These are phyloP conservation scores for Aspergillus glaucus DNA, from an alignment of 2,329 filamentous ascomycete species.

Conservation along the genomic window DNA sequence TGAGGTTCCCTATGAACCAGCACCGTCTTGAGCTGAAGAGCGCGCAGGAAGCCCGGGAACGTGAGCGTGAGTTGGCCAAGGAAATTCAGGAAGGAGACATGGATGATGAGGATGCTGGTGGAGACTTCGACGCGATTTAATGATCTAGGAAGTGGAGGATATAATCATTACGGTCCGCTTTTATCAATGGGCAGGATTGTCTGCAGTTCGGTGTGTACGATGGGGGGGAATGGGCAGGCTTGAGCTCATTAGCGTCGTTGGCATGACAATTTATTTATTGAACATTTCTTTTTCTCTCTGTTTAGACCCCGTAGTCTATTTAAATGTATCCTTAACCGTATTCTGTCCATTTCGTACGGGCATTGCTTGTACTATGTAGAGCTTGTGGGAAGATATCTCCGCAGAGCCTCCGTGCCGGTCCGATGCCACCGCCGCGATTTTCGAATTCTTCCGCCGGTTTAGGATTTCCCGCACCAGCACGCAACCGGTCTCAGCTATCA, in stretches of 20 bases:
- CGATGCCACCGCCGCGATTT: slow-evolving; percentile 9
- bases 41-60: slow-evolving; percentile 93
- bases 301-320: slow-evolving; percentile 3
- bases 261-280: slow-evolving; percentile 20
- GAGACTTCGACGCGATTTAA: slow-evolving; percentile 95
- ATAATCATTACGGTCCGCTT: slow-evolving; percentile 16
- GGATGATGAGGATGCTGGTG: slow-evolving; percentile 91
- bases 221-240: slow-evolving; percentile 17
- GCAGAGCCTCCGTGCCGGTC: slow-evolving; percentile 13
- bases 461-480: background rate
- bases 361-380: background rate
- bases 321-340: background rate
- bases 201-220: slow-evolving; percentile 23
- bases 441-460: slow-evolving; percentile 4
- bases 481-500: background rate
- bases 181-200: slow-evolving; percentile 12
- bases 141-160: slow-evolving; percentile 4
- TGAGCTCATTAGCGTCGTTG: slow-evolving; percentile 21
- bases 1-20: slow-evolving; percentile 99
- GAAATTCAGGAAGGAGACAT: slow-evolving; percentile 97
- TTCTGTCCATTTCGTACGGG: background rate
- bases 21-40: slow-evolving; percentile 96
- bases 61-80: slow-evolving; percentile 94
- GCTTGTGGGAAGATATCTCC: background rate
- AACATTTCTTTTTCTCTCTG: slow-evolving; percentile 6